Percentiles rank a stretch among this genome's conserved stretches.
These are phyloP conservation scores for Pseudognaphalium luteoalbum DNA, from an alignment of 129 eudicot genomes.

Conservation along the genomic window DNA sequence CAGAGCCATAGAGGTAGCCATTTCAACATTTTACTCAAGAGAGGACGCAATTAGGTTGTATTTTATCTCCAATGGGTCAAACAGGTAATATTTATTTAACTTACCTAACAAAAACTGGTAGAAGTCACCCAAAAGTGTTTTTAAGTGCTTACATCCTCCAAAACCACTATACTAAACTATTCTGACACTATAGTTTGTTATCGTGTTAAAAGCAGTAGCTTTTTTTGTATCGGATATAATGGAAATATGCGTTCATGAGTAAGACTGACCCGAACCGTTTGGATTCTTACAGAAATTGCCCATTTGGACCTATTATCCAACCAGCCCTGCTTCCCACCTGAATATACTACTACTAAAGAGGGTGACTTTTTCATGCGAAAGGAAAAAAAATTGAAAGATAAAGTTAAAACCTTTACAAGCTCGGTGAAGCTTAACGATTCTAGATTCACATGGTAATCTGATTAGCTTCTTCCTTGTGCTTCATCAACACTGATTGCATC, in stretches of 20 bases:
- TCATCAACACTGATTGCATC: slow-evolving; percentile 45
- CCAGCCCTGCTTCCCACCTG: background rate
- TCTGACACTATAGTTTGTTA: background rate
- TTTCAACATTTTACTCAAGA: background rate
- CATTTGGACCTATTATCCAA: background rate
- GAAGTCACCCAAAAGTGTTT: slow-evolving; percentile 4
- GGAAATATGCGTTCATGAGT: background rate
- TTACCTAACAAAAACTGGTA: background rate
- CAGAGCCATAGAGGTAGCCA: background rate
- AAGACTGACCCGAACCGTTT: background rate
- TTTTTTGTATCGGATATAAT: background rate
- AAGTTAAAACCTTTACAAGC: background rate
- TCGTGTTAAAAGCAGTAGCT: background rate
- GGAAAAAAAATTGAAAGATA: background rate
- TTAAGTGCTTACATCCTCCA: background rate
- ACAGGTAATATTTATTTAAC: background rate
- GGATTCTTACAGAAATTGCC: background rate
- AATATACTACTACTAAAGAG: background rate
- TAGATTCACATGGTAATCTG: slow-evolving; percentile 1
- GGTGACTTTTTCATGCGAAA: background rate
- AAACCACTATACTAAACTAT: background rate
- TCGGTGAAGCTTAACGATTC: background rate
- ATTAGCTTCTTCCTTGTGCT: slow-evolving; percentile 44
- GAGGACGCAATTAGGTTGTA: background rate
- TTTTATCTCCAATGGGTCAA: background rate